Evolutionary conservation across 371 early-diverging fungal genomes (phyloP), one percentile per base, ranked within the genome.

Genomic region (Furculomyces boomerangus): DNA sequence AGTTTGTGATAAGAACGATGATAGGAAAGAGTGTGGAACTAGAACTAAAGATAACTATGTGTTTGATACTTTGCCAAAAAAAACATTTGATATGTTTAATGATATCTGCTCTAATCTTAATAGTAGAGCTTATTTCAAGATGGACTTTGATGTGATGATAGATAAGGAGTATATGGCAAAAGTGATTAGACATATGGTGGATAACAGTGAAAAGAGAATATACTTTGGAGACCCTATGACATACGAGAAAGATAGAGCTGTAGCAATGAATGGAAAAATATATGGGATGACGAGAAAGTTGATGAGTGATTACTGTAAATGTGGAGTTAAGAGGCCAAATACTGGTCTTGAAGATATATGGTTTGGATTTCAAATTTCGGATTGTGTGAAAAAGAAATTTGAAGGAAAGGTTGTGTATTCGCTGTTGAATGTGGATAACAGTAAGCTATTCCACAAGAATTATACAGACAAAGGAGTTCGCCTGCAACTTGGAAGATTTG

Each of bases 1-100:
- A 31, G 49, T 49, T 27, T 49, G 49, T 49, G 49, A 49, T 27
- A 28, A 7, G 20, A 26, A 31, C 20, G 49, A 49, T 49, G 5
- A 8, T 25, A 28, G 49, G 18, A 26, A 49, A 25, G 8, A 5
- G 5, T 49, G 49, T 20, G 49, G 26, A 20, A 31, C 26, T 30
- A 13, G 20, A 3, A 28, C 32, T 8, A 10, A 5, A 24, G 25
- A 26, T 16, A 31, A 49, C 3, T 49, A 49, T 20, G 25, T 20
- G 5, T 49, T 20, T 31, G 18, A 49, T 28, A 7, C 7, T 3
- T 20, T 49, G 16, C 49, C 49, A 13, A 49, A 31, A 49, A 49
- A 49, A 20, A 49, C 49, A 24, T 49, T 24, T 49, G 49, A 49
- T 20, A 49, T 49, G 49, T 49, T 49, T 20, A 49, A 49, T 20